These are phyloP conservation scores for Rosa chinensis DNA, from an alignment of 306 rosid species.

Conservation along the genomic window DNA sequence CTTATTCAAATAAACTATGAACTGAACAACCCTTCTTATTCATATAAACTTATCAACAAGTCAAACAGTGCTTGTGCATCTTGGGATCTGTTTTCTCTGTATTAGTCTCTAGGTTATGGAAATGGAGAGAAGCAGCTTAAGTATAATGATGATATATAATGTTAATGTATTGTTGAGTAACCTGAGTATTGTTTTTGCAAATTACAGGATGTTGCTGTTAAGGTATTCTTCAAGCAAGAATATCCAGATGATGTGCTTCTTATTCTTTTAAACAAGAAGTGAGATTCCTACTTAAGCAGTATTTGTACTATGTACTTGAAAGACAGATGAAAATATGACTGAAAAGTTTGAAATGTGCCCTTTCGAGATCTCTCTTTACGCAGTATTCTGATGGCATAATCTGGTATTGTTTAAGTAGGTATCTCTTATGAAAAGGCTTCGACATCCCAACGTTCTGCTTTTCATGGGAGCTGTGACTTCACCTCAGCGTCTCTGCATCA, in stretches of 20 bases:
- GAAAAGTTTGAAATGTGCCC: not conserved
- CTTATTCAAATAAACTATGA: not conserved
- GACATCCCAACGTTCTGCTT: conserved; percentile 89
- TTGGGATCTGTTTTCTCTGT: conserved; percentile 1
- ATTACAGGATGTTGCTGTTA: conserved; percentile 80
- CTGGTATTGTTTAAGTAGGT: conserved; percentile 47
- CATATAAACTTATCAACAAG: not conserved
- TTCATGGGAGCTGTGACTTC: conserved; percentile 99
- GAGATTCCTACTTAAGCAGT: conserved; percentile 22
- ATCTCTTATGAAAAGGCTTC: conserved; percentile 91
- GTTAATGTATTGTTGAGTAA: not conserved
- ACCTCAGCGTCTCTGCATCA: conserved; percentile 83
- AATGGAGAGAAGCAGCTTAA: not conserved
- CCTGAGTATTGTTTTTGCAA: conserved; percentile 1
- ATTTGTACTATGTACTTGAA: not conserved
- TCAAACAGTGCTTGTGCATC: not conserved
- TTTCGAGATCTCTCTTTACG: not conserved
- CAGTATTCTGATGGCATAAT: conserved; percentile 16
- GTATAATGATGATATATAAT: not conserved
- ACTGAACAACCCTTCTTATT: not conserved
- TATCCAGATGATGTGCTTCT: conserved; percentile 76
- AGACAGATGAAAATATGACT: not conserved
- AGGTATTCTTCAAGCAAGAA: conserved; percentile 90
- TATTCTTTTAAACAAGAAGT: conserved; percentile 85
- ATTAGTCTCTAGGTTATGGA: not conserved